A percentile compares a stretch with the other conserved stretches of the same genome.
Conservation (phyloP, 208 protist genomes). For the Trichomonas gallinae region DNA sequence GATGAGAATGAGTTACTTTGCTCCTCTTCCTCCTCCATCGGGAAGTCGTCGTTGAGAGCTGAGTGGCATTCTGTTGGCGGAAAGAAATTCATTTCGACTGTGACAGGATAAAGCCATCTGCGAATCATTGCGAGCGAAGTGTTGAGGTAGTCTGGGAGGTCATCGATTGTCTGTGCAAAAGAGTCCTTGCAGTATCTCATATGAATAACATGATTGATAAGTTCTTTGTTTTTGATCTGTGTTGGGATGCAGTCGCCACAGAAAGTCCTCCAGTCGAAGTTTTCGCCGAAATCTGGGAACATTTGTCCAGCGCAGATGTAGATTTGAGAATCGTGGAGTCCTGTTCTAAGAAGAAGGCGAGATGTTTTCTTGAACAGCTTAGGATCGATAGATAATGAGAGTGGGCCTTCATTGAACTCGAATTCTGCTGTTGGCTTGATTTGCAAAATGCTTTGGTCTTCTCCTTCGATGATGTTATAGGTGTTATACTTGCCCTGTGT, state of each 20-base stretch:
- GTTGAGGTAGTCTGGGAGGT: background rate
- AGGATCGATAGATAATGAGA: background rate
- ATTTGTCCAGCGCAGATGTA: background rate
- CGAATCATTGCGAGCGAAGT: background rate
- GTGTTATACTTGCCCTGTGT: background rate
- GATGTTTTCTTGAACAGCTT: background rate
- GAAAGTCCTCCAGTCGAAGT: background rate
- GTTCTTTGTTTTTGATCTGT: background rate
- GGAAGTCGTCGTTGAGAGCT: background rate
- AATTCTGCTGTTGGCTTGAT: background rate
- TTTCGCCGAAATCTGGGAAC: background rate
- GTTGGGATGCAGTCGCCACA: background rate
- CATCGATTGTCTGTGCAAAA: background rate
- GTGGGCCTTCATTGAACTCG: background rate
- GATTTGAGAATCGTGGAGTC: background rate
- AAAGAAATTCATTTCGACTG: slow-evolving; percentile 11
- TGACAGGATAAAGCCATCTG: background rate
- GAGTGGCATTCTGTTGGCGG: background rate
- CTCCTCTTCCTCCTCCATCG: background rate
- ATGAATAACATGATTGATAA: background rate
- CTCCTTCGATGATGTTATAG: background rate
- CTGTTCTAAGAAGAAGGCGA: background rate
- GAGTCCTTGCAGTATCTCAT: background rate
- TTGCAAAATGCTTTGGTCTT: background rate
- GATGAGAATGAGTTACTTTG: background rate